A percentile compares a stretch with the other conserved stretches of the same genome.
phyloP scores from a whole-genome alignment of 176 grass and related monocot genomes.

The Avena insularis region DNA sequence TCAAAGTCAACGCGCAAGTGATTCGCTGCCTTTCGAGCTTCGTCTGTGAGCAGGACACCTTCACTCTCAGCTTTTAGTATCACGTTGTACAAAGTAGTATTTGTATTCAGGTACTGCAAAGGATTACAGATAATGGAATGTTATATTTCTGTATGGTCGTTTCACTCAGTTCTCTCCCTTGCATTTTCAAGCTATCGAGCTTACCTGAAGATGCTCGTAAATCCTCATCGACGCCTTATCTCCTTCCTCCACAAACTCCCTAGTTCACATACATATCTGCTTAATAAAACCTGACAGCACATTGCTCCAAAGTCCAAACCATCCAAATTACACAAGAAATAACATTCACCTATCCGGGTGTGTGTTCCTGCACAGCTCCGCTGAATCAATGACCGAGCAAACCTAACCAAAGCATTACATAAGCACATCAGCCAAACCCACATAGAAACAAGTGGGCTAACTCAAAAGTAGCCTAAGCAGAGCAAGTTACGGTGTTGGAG shows the following conservation, averaged over 20 bases:
- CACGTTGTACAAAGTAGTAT: slow-evolving; percentile 78
- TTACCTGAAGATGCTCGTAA: slow-evolving; percentile 91
- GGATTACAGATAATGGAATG: slow-evolving; percentile 34
- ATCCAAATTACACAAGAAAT: background rate
- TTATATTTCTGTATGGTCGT: background rate
- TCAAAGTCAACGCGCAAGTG: slow-evolving; percentile 84
- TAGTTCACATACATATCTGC: slow-evolving; percentile 32
- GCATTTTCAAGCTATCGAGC: background rate
- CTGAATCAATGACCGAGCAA: slow-evolving; percentile 90
- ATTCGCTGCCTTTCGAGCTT: slow-evolving; percentile 76
- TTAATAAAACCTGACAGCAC: slow-evolving; percentile 28
- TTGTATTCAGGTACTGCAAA: slow-evolving; percentile 89
- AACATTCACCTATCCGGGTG: slow-evolving; percentile 76
- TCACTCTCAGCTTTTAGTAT: slow-evolving; percentile 75
- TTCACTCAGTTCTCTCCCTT: background rate
- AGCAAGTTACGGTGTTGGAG: slow-evolving; percentile 67
- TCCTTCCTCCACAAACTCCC: slow-evolving; percentile 90
- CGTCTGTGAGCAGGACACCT: slow-evolving; percentile 63
- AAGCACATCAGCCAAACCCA: background rate
- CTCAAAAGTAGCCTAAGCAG: background rate
- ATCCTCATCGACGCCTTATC: slow-evolving; percentile 90
- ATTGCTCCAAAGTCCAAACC: background rate
- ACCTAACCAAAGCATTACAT: slow-evolving; percentile 55
- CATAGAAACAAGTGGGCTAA: background rate
- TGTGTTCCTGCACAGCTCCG: slow-evolving; percentile 86